phyloP scores from a whole-genome alignment of 768 basidiomycete species.

The Trametes cubensis region DNA sequence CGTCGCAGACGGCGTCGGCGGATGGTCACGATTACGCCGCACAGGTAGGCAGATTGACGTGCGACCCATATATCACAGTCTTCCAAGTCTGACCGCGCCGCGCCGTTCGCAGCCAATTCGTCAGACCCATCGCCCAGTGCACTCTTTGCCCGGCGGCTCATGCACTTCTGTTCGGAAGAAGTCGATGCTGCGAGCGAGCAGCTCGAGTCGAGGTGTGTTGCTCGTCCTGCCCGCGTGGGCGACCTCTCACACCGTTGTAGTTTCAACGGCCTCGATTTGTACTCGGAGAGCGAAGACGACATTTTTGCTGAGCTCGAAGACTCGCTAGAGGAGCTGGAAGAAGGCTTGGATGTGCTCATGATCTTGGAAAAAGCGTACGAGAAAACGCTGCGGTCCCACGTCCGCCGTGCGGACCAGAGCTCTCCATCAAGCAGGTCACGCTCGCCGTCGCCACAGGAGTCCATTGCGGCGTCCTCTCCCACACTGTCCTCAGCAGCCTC shows the following conservation, averaged over 20 bases:
- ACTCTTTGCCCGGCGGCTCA: conserved; percentile 75
- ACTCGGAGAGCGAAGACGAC: conserved; percentile 39
- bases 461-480: background rate
- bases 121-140: conserved; percentile 48
- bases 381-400: conserved; percentile 63
- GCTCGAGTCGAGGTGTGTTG: conserved; percentile 12
- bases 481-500: conserved; percentile 3
- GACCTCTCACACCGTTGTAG: background rate
- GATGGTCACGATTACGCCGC: conserved; percentile 72
- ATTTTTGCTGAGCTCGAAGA: conserved; percentile 46
- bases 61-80: conserved; percentile 4
- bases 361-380: conserved; percentile 74
- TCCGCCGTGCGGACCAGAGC: conserved; percentile 29
- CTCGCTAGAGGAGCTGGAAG: conserved; percentile 62
- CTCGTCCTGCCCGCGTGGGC: background rate
- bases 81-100: conserved; percentile 1
- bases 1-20: conserved; percentile 94
- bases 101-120: conserved; percentile 12
- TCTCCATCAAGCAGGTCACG: conserved; percentile 19
- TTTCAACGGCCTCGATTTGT: conserved; percentile 6
- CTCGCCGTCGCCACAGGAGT: conserved; percentile 12
- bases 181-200: conserved; percentile 34
- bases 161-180: conserved; percentile 82
- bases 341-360: conserved; percentile 69
- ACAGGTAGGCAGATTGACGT: conserved; percentile 34